Evolutionary conservation across 352 stramenopile species (phyloP), one percentile per base, ranked within the genome.

Genomic region (Discostella stelligera): DNA sequence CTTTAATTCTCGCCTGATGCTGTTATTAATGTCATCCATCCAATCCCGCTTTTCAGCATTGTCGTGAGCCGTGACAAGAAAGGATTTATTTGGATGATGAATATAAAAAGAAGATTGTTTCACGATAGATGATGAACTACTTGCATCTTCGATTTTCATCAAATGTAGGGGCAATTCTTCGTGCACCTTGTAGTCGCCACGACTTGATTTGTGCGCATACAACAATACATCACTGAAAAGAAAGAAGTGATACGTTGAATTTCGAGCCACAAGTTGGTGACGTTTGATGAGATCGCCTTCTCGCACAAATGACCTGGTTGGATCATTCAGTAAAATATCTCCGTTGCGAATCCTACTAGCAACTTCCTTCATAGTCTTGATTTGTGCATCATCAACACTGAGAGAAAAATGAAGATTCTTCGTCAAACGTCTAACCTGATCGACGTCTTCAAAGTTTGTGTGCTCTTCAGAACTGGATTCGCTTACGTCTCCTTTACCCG

Each of bases 261-360:
- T 95, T 16, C 94, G 89, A 21, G 91, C 92, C 10, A 90, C 97
- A 23, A 96, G 89, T 67, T 87, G 83, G 54, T 95, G 97, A 49
- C 94, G 94, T 86, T 99, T 98, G 20, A 93, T 92, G 49, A 99
- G 71, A 65, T 98, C 92, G 11, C 96, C 97, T 84, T 98, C 95
- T 59, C 91, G 89, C 10, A 99, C 89, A 83, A 98, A 98, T 10
- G 92, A 92, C n/a, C 95, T 93, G 25, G 70, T 82, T 23, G 95
- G 93, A 78, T 98, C 95, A 67, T 98, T 97, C 27, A 98, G 82
- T 60, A 98, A 92, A 69, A 93, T 94, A 46, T 94, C 82, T 54
- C 93, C 94, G 39, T 96, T 95, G 48, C 96, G 92, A 78, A 99
- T 97, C 1, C 94, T 86, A 74, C 92, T 93, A 49, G 95, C 88